Percentiles rank a stretch among this genome's conserved stretches.
Evolutionary conservation across 2,329 filamentous ascomycete species (phyloP).

Genomic region (Ilyonectria destructans): DNA sequence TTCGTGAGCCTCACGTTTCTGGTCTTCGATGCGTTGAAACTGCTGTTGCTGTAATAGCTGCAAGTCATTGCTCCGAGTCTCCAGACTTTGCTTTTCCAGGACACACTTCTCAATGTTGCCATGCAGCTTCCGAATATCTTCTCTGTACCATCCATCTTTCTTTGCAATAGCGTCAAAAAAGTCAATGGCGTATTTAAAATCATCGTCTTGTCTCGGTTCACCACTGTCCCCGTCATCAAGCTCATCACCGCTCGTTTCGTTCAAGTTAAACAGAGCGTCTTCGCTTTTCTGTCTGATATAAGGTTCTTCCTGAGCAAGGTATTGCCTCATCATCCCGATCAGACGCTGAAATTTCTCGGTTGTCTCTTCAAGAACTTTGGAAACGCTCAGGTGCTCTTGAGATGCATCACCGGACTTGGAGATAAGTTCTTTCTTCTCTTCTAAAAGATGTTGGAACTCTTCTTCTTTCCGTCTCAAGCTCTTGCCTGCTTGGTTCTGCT

Average conservation of each 20-base stretch:
- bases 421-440: not conserved
- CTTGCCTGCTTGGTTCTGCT: not conserved
- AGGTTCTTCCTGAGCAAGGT: conserved; percentile 1
- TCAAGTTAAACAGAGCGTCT: not conserved
- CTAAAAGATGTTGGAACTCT: not conserved
- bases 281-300: conserved; percentile 3
- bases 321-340: not conserved
- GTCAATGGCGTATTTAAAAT: not conserved
- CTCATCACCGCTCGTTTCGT: not conserved
- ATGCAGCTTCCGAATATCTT: not conserved
- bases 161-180: not conserved
- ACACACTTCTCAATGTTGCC: not conserved
- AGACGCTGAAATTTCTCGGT: not conserved
- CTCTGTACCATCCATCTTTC: not conserved
- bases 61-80: no score
- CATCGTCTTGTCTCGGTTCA: conserved; percentile 1
- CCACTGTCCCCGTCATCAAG: not conserved
- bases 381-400: not conserved
- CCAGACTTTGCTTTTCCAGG: not conserved
- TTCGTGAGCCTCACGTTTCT: not conserved
- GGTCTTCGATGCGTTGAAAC: conserved; percentile 1
- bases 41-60: not conserved
- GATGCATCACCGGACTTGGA: conserved; percentile 2
- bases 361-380: not conserved
- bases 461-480: not conserved